Percentiles rank a stretch among this genome's conserved stretches.
phyloP scores from a whole-genome alignment of 371 early-diverging fungal species.

The Circinella umbellata region DNA sequence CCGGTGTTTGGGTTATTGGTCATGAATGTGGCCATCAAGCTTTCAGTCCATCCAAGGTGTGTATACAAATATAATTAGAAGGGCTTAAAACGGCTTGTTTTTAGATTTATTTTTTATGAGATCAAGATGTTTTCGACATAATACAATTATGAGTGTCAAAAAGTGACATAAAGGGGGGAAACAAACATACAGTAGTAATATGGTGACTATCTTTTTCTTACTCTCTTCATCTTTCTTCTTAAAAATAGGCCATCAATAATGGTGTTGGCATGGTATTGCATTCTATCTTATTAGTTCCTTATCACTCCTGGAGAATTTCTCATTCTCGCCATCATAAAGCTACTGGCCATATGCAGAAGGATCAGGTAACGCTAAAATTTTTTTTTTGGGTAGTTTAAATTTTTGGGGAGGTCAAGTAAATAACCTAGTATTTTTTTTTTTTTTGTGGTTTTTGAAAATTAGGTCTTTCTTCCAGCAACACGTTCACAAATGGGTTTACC shows the following conservation, averaged over 20 bases:
- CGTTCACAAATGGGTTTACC: conserved; percentile 57
- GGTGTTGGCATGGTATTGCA: conserved; percentile 85
- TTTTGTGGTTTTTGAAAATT: not conserved
- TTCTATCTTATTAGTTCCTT: conserved; percentile 81
- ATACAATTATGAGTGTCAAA: no score
- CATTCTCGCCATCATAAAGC: conserved; percentile 87
- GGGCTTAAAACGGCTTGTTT: no score
- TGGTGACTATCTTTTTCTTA: no score
- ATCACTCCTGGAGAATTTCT: conserved; percentile 74
- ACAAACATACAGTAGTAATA: no score
- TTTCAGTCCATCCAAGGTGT: conserved; percentile 73
- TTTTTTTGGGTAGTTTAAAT: no score
- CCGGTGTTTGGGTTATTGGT: conserved; percentile 90
- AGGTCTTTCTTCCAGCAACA: conserved; percentile 82
- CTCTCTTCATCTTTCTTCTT: no score
- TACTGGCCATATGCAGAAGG: conserved; percentile 80
- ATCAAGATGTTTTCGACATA: no score
- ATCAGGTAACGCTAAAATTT: conserved; percentile 53
- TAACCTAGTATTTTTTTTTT: no score
- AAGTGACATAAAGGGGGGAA: no score
- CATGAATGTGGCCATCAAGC: conserved; percentile 90
- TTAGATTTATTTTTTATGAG: no score
- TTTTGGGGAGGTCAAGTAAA: no score
- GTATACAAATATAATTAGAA: not conserved
- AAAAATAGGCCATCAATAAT: conserved; percentile 64